These are phyloP conservation scores for Globisporangium sylvaticum DNA, from an alignment of 352 stramenopile species.

Conservation along the genomic window DNA sequence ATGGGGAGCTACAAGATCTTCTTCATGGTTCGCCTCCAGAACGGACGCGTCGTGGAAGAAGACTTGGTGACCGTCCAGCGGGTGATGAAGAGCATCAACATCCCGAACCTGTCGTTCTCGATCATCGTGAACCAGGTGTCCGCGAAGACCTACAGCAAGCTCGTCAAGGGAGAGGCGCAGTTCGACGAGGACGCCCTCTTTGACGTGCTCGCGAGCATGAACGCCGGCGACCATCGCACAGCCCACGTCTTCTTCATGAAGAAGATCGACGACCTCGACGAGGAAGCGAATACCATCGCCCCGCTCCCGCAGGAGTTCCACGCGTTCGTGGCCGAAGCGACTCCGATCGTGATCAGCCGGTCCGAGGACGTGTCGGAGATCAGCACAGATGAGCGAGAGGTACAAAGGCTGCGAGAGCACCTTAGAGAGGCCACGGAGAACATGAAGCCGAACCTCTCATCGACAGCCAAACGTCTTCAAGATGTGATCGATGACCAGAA, in stretches of 20 bases:
- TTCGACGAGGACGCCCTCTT: neutral
- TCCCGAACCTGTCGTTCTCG: neutral
- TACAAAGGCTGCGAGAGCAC: no score
- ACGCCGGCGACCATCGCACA: neutral
- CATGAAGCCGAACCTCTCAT: no score
- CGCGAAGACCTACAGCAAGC: neutral
- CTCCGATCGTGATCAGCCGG: no score
- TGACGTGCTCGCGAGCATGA: neutral
- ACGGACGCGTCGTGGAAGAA: neutral
- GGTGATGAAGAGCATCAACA: neutral
- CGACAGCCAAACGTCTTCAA: neutral
- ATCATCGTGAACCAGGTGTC: neutral
- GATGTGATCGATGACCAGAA: neutral
- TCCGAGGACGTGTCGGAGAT: no score
- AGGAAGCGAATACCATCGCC: neutral
- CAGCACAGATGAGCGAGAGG: no score
- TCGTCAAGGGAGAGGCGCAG: neutral
- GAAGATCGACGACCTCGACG: neutral
- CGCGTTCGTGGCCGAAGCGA: neutral
- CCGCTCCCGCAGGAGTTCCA: neutral
- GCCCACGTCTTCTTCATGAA: neutral
- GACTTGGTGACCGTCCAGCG: neutral
- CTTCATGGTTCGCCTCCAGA: neutral
- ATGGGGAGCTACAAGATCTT: neutral
- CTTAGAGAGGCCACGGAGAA: no score